These are phyloP conservation scores for Xylaria curta DNA, from an alignment of 495 filamentous ascomycete species.

Conservation along the genomic window DNA sequence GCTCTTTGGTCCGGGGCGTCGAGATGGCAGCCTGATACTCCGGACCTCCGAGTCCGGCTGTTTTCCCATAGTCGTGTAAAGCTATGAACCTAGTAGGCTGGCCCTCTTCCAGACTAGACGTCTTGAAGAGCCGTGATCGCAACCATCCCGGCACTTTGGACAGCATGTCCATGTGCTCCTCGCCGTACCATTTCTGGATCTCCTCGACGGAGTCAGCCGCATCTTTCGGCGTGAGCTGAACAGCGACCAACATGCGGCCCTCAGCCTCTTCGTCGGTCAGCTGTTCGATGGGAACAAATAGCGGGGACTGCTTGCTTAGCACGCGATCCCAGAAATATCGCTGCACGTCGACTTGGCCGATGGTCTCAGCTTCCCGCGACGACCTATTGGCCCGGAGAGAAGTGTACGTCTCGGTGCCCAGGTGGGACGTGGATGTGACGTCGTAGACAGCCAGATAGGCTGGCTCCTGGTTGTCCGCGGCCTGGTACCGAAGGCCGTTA, in stretches of 20 bases:
- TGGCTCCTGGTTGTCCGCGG: conserved; percentile 64
- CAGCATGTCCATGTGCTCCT: conserved; percentile 75
- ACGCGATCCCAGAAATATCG: conserved; percentile 72
- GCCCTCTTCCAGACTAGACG: conserved; percentile 57
- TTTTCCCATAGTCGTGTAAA: conserved; percentile 72
- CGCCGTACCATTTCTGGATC: conserved; percentile 69
- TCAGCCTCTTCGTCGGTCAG: conserved; percentile 63
- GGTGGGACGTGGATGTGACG: conserved; percentile 71
- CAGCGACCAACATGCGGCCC: conserved; percentile 67
- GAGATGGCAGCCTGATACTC: conserved; percentile 67
- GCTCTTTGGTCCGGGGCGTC: conserved; percentile 62
- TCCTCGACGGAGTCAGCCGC: conserved; percentile 55
- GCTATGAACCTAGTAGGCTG: conserved; percentile 63
- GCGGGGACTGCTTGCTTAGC: conserved; percentile 54
- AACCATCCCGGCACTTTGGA: conserved; percentile 78
- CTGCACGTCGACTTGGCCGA: conserved; percentile 75
- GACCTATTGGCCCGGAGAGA: conserved; percentile 72
- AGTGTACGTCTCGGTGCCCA: conserved; percentile 71
- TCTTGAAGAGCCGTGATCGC: conserved; percentile 68
- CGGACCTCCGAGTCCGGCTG: conserved; percentile 67
- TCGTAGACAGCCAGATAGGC: conserved; percentile 83
- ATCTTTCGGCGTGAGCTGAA: conserved; percentile 62
- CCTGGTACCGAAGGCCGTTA: conserved; percentile 80
- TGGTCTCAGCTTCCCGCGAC: conserved; percentile 74
- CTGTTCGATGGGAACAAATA: conserved; percentile 65